A percentile compares a stretch with the other conserved stretches of the same genome.
Evolutionary conservation across 1,284 basidiomycete genomes (phyloP).

Genomic region (Filobasidium uniguttulatum): DNA sequence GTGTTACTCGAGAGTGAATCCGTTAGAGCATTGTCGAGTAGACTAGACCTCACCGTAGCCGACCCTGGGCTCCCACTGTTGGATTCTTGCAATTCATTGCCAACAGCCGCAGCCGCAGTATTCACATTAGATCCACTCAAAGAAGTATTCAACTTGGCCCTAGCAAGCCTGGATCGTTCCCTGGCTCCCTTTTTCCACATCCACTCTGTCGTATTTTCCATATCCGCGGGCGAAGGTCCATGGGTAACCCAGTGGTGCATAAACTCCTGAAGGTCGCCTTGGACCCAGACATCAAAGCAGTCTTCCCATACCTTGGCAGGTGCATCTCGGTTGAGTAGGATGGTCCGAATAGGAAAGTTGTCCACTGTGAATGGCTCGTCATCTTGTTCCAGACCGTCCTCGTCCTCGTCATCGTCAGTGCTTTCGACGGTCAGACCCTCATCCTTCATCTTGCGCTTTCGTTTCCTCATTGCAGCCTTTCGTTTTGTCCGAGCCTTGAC

Average conservation of each 20-base stretch:
- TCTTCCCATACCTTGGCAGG: conserved; percentile 68
- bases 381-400: conserved; percentile 9
- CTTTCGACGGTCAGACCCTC: background rate
- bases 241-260: conserved; percentile 38
- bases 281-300: conserved; percentile 80
- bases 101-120: too few relatives aligned
- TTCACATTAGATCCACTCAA: too few relatives aligned
- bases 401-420: background rate
- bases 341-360: conserved; percentile 46
- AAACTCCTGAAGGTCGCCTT: conserved; percentile 75
- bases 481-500: background rate
- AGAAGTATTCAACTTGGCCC: conserved; percentile 1
- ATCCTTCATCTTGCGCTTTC: conserved; percentile 7
- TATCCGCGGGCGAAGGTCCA: conserved; percentile 7
- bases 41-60: background rate
- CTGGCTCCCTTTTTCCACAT: conserved; percentile 8
- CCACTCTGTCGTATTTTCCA: background rate
- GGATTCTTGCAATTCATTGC: too few relatives aligned
- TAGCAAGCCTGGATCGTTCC: background rate
- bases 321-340: conserved; percentile 69
- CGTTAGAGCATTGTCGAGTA: background rate
- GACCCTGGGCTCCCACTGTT: too few relatives aligned
- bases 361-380: conserved; percentile 17
- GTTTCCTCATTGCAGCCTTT: conserved; percentile 14
- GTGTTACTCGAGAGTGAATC: background rate